Percentiles rank a stretch among this genome's conserved stretches.
phyloP scores from a whole-genome alignment of 352 stramenopile genomes.

The Phytophthora cactorum region DNA sequence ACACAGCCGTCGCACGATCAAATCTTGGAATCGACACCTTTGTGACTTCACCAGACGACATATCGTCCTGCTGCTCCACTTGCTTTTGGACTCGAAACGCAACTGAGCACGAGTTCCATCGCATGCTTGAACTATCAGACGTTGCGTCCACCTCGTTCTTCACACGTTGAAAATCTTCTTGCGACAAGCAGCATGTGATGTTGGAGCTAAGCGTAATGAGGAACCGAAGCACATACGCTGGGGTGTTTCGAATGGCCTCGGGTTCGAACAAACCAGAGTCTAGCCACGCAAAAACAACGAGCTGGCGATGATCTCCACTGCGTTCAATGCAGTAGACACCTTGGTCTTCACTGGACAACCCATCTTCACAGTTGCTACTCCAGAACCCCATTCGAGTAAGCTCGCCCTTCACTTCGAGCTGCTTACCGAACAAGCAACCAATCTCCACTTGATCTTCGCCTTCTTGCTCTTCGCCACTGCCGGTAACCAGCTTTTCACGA shows the following conservation, averaged over 20 bases:
- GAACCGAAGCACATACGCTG: conserved; percentile 69
- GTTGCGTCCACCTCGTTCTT: conserved; percentile 18
- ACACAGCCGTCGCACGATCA: conserved; percentile 6
- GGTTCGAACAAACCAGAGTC: conserved; percentile 39
- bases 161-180: conserved; percentile 20
- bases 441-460: conserved; percentile 34
- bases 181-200: conserved; percentile 34
- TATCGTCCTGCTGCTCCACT: conserved; percentile 47
- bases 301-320: not conserved
- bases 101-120: conserved; percentile 33
- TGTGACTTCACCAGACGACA: conserved; percentile 1
- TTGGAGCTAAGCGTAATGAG: conserved; percentile 26
- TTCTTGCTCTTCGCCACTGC: not conserved
- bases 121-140: conserved; percentile 5
- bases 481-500: conserved; percentile 42
- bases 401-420: conserved; percentile 52
- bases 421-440: conserved; percentile 62
- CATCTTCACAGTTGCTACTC: conserved; percentile 34
- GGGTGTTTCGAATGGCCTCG: conserved; percentile 47
- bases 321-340: conserved; percentile 56
- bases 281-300: conserved; percentile 71
- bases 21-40: conserved; percentile 7
- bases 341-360: conserved; percentile 40
- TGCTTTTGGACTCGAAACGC: conserved; percentile 53
- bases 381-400: conserved; percentile 46